Conservation (phyloP, 2,329 filamentous ascomycete species). For the Chrysosporium keratinophilum region DNA sequence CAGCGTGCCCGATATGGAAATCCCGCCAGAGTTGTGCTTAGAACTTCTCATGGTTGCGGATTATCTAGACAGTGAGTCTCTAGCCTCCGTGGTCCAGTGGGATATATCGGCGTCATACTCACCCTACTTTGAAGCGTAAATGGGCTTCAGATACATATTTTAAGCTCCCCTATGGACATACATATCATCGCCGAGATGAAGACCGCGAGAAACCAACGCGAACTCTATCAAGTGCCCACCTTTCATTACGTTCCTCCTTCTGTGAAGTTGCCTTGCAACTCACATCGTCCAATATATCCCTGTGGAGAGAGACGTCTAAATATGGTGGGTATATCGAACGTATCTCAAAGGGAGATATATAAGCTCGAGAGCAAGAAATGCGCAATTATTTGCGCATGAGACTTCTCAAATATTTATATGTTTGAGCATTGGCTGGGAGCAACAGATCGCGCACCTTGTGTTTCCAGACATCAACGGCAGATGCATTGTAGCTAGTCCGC, state of each 20-base stretch:
- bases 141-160: too few relatives aligned
- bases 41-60: slow-evolving; percentile 58
- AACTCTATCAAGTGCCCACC: neutral
- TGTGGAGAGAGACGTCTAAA: slow-evolving; percentile 35
- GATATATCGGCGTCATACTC: neutral
- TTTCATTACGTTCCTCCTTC: slow-evolving; percentile 20
- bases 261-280: neutral
- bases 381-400: neutral
- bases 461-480: too few relatives aligned
- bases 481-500: too few relatives aligned
- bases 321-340: slow-evolving; percentile 31
- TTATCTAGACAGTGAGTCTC: slow-evolving; percentile 44
- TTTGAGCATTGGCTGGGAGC: neutral
- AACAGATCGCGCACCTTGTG: neutral
- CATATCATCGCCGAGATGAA: too few relatives aligned
- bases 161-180: too few relatives aligned
- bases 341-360: neutral
- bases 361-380: neutral
- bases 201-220: neutral
- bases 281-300: slow-evolving; percentile 24
- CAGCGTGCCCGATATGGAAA: slow-evolving; percentile 57
- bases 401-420: neutral
- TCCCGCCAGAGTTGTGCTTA: slow-evolving; percentile 54
- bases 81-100: neutral
- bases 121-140: neutral